These are phyloP conservation scores for Galerina marginata DNA, from an alignment of 768 basidiomycete genomes.

Conservation along the genomic window DNA sequence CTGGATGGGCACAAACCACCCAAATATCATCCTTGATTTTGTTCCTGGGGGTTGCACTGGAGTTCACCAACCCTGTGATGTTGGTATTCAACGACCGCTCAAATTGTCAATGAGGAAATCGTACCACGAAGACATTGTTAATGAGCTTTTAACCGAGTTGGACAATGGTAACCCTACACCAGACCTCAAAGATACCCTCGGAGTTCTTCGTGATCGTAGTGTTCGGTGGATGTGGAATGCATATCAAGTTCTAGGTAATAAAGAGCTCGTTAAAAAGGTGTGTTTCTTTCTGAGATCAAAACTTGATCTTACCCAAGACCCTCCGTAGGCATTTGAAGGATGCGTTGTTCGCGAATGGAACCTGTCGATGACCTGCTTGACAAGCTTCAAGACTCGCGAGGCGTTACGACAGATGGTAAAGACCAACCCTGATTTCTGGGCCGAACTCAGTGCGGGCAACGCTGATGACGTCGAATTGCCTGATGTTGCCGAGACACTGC, in stretches of 20 bases:
- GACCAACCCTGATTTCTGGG: too few species aligned
- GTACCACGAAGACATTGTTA: constrained; percentile 31
- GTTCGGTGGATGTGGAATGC: constrained; percentile 35
- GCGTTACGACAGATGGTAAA: too few species aligned
- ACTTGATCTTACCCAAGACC: too few species aligned
- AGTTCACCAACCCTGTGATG: constrained; percentile 33
- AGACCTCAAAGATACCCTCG: constrained; percentile 26
- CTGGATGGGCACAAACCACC: constrained; percentile 37
- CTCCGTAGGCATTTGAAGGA: constrained; percentile 9
- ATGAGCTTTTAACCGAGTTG: constrained; percentile 21
- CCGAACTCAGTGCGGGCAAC: too few species aligned
- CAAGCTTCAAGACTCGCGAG: too few species aligned
- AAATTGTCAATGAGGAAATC: constrained; percentile 27
- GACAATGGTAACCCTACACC: constrained; percentile 4
- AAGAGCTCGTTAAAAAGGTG: constrained; percentile 33
- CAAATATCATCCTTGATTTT: constrained; percentile 34
- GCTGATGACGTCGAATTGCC: too few species aligned
- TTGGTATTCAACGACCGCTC: constrained; percentile 36
- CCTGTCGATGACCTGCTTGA: too few species aligned
- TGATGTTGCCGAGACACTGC: too few species aligned
- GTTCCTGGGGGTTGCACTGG: constrained; percentile 40
- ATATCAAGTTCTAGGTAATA: constrained; percentile 29
- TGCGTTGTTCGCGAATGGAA: neutral
- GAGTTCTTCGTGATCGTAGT: constrained; percentile 27
- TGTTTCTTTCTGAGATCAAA: neutral